Conservation (phyloP, 2,329 filamentous ascomycete genomes). For the Trichoderma brevicompactum region DNA sequence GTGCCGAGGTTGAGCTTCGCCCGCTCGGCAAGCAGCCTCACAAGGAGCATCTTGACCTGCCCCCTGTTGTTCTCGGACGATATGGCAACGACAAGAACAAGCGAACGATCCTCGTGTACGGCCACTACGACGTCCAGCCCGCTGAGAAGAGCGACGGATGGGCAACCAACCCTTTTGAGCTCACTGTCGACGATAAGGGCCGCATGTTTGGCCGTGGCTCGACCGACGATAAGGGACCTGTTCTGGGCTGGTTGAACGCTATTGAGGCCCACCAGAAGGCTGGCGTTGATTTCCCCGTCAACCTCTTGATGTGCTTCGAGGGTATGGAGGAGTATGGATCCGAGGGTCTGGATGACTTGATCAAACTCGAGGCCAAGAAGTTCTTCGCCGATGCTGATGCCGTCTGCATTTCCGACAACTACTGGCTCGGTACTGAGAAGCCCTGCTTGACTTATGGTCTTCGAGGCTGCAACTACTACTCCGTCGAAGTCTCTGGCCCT, state of each 20-base stretch:
- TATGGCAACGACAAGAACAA: slow-evolving; percentile 93
- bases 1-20: slow-evolving; percentile 85
- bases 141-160: slow-evolving; percentile 92
- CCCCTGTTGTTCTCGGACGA: slow-evolving; percentile 87
- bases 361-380: slow-evolving; percentile 85
- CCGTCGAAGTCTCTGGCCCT: slow-evolving; percentile 85
- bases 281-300: slow-evolving; percentile 92
- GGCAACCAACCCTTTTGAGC: slow-evolving; percentile 90
- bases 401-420: slow-evolving; percentile 98
- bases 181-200: slow-evolving; percentile 85
- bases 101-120: slow-evolving; percentile 94
- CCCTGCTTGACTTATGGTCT: slow-evolving; percentile 97
- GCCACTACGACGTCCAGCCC: slow-evolving; percentile 98
- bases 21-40: slow-evolving; percentile 89
- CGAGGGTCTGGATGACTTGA: slow-evolving; percentile 93
- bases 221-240: slow-evolving; percentile 97
- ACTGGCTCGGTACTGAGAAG: slow-evolving; percentile 99
- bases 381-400: slow-evolving; percentile 96
- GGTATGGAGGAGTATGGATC: slow-evolving; percentile 99
- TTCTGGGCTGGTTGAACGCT: slow-evolving; percentile 95
- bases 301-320: slow-evolving; percentile 99
- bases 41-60: slow-evolving; percentile 87
- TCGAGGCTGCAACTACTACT: slow-evolving; percentile 98
- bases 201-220: slow-evolving; percentile 96
- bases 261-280: slow-evolving; percentile 98